These are phyloP conservation scores for Spencermartinsiella europaea DNA, from an alignment of 805 yeast genomes.

Conservation along the genomic window DNA sequence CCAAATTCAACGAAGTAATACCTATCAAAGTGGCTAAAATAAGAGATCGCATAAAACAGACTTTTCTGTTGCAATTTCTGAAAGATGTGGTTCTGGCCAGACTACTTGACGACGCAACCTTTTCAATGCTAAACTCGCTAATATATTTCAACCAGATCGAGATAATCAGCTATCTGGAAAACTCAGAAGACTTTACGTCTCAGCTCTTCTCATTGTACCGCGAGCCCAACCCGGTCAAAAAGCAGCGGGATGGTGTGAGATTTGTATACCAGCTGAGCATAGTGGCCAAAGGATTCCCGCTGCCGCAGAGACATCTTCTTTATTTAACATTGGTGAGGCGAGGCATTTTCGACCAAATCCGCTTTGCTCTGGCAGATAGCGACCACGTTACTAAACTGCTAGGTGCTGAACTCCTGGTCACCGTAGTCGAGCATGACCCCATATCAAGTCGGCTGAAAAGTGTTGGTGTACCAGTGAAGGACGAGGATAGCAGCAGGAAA, in stretches of 20 bases:
- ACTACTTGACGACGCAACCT: constrained; percentile 73
- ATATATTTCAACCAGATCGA: constrained; percentile 66
- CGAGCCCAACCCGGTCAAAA: constrained; percentile 10
- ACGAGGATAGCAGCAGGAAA: background rate
- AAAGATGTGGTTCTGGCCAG: constrained; percentile 85
- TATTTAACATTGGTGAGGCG: constrained; percentile 56
- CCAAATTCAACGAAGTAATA: constrained; percentile 65
- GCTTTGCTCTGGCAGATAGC: constrained; percentile 60
- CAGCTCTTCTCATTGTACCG: constrained; percentile 57
- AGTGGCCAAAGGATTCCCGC: constrained; percentile 63
- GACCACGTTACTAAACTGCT: constrained; percentile 49
- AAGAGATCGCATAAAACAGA: constrained; percentile 57
- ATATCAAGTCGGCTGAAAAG: constrained; percentile 39
- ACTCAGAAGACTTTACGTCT: constrained; percentile 47
- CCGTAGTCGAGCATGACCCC: constrained; percentile 81
- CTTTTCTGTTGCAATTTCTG: constrained; percentile 72
- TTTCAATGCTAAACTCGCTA: constrained; percentile 58
- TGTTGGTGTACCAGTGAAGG: background rate
- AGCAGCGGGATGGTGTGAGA: constrained; percentile 64
- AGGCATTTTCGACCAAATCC: constrained; percentile 67
- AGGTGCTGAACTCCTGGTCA: constrained; percentile 75
- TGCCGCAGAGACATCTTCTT: constrained; percentile 57
- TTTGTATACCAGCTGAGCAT: constrained; percentile 75
- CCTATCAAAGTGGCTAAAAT: constrained; percentile 51
- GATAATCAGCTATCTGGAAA: constrained; percentile 54